Evolutionary conservation across 305 asterid genomes (phyloP).

Genomic region (Caryopteris hybrid): DNA sequence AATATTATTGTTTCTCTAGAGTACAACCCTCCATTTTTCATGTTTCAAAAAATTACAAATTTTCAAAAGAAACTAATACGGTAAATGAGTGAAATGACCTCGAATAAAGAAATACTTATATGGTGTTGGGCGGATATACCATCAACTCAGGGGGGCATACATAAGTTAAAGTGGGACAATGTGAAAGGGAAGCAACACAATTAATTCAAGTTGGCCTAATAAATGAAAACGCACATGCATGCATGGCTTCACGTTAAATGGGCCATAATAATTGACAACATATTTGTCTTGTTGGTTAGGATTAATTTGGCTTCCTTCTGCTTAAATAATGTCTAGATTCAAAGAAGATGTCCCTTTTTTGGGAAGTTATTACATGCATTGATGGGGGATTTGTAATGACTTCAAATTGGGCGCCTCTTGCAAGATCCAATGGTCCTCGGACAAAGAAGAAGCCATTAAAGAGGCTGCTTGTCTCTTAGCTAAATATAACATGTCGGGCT

Average conservation of each 20-base stretch:
- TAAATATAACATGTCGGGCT: constrained; percentile 16
- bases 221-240: constrained; percentile 38
- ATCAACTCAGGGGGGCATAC: not conserved
- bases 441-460: constrained; percentile 18
- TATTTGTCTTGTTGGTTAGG: not conserved
- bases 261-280: constrained; percentile 4
- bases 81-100: too few species aligned
- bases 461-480: constrained; percentile 24
- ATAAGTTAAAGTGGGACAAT: constrained; percentile 12
- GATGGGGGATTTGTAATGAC: not conserved
- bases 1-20: too few species aligned
- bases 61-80: too few species aligned
- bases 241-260: constrained; percentile 13
- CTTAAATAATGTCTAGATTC: constrained; percentile 27
- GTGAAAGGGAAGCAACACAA: constrained; percentile 10
- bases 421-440: constrained; percentile 11
- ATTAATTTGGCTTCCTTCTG: not conserved
- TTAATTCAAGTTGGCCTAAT: constrained; percentile 3
- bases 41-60: too few species aligned
- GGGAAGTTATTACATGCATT: not conserved
- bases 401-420: constrained; percentile 11
- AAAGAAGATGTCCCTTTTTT: constrained; percentile 17
- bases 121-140: not conserved
- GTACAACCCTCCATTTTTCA: too few species aligned
- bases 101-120: too few species aligned